phyloP scores from a whole-genome alignment of 768 basidiomycete species.

The Pleurotus eryngii region DNA sequence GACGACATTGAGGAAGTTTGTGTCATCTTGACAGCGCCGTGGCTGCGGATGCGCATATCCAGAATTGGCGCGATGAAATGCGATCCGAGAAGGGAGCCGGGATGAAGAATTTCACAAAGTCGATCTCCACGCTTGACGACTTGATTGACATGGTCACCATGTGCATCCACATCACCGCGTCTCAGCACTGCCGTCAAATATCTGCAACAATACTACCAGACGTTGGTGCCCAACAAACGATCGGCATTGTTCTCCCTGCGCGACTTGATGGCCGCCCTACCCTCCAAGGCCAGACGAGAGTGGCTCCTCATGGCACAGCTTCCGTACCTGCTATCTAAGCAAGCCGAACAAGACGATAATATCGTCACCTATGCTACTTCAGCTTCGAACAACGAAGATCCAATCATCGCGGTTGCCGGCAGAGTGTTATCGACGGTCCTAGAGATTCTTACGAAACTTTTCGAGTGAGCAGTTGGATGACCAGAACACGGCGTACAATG shows the following conservation, averaged over 20 bases:
- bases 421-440: constrained; percentile 22
- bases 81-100: constrained; percentile 15
- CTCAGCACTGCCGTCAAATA: constrained; percentile 32
- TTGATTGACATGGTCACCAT: constrained; percentile 27
- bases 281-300: constrained; percentile 14
- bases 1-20: constrained; percentile 22
- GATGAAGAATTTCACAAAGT: constrained; percentile 20
- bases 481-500: constrained; percentile 23
- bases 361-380: constrained; percentile 21
- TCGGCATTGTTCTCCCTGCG: constrained; percentile 19
- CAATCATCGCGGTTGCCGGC: constrained; percentile 16
- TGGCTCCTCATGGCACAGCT: constrained; percentile 28
- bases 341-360: constrained; percentile 19
- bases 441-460: constrained; percentile 12
- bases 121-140: constrained; percentile 20
- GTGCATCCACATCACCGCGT: constrained; percentile 29
- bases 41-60: constrained; percentile 15
- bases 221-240: constrained; percentile 28
- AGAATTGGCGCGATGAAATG: constrained; percentile 20
- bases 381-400: constrained; percentile 1
- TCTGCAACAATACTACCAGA: constrained; percentile 30
- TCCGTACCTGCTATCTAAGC: constrained; percentile 23
- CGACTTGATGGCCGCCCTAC: constrained; percentile 20
- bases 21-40: constrained; percentile 18
- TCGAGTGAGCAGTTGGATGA: constrained; percentile 22